A percentile compares a stretch with the other conserved stretches of the same genome.
Conservation (phyloP, 2,329 filamentous ascomycete genomes). For the Penicillium polonicum region DNA sequence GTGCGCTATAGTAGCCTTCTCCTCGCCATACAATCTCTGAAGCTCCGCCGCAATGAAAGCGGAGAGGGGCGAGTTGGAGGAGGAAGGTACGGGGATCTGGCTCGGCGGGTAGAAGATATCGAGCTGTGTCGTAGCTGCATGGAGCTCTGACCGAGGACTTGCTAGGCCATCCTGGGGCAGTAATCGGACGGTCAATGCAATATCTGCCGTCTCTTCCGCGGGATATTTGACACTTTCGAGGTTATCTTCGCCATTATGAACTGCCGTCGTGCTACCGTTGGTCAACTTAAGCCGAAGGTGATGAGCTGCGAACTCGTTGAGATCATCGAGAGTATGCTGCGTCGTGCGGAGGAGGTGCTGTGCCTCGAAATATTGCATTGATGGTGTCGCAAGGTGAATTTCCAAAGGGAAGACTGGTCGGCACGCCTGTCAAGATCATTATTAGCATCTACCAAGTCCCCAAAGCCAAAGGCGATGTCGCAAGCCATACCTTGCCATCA, state of each 20-base stretch:
- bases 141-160: constrained; percentile 61
- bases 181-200: constrained; percentile 70
- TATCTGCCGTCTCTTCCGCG: constrained; percentile 35
- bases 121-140: constrained; percentile 68
- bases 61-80: constrained; percentile 70
- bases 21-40: constrained; percentile 76
- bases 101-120: constrained; percentile 74
- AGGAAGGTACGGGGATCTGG: constrained; percentile 64
- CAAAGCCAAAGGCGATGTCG: not conserved
- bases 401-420: constrained; percentile 83
- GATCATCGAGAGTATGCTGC: constrained; percentile 80
- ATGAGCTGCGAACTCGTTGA: constrained; percentile 82
- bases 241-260: constrained; percentile 12
- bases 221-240: constrained; percentile 5
- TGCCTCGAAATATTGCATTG: constrained; percentile 65
- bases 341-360: constrained; percentile 74
- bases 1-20: constrained; percentile 80
- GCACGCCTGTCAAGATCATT: constrained; percentile 63
- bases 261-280: constrained; percentile 29
- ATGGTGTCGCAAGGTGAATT: constrained; percentile 71
- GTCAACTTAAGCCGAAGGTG: constrained; percentile 71
- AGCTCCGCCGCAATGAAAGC: constrained; percentile 77
- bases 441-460: constrained; percentile 6
- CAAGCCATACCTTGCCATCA: constrained; percentile 68
- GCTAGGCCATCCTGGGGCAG: constrained; percentile 51